Percentiles rank a stretch among this genome's conserved stretches.
Evolutionary conservation across 2,329 filamentous ascomycete genomes (phyloP).

Genomic region (Rhynchosporium agropyri): DNA sequence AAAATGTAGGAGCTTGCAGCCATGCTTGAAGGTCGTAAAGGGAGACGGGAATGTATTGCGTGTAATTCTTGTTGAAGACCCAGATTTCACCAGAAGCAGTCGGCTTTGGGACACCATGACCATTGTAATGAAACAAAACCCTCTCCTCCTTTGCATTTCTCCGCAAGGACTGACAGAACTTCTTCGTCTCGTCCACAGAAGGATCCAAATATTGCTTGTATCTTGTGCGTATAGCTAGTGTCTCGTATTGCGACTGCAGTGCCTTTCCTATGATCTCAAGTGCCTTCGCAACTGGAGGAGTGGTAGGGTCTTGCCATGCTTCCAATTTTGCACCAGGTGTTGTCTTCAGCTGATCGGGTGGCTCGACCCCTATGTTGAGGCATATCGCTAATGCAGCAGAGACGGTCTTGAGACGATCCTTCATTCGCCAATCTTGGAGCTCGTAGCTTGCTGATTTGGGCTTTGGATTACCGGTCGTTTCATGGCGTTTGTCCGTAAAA

Average conservation of each 20-base stretch:
- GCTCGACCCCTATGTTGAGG: slow-evolving; percentile 95
- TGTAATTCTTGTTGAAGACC: slow-evolving; percentile 99
- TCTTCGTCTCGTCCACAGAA: slow-evolving; percentile 95
- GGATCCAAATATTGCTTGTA: slow-evolving; percentile 98
- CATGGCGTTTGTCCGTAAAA: slow-evolving; percentile 96
- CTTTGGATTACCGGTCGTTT: slow-evolving; percentile 87
- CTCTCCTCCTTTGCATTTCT: slow-evolving; percentile 94
- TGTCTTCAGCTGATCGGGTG: slow-evolving; percentile 94
- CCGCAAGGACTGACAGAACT: slow-evolving; percentile 87
- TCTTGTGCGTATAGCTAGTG: slow-evolving; percentile 88
- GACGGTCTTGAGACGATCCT: slow-evolving; percentile 93
- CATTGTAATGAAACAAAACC: slow-evolving; percentile 98
- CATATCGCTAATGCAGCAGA: slow-evolving; percentile 93
- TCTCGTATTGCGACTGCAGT: slow-evolving; percentile 95
- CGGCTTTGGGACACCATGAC: slow-evolving; percentile 93
- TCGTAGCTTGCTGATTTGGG: slow-evolving; percentile 66
- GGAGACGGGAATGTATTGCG: slow-evolving; percentile 96
- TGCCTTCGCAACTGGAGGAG: slow-evolving; percentile 77
- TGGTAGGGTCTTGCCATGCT: slow-evolving; percentile 93
- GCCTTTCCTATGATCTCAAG: slow-evolving; percentile 95
- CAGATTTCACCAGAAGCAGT: slow-evolving; percentile 96
- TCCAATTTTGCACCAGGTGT: slow-evolving; percentile 91
- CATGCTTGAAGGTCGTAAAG: slow-evolving; percentile 94
- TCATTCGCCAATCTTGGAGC: slow-evolving; percentile 95
- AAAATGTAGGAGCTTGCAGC: slow-evolving; percentile 93